Percentiles rank a stretch among this genome's conserved stretches.
phyloP scores from a whole-genome alignment of 2,329 filamentous ascomycete genomes.

The Ophiostoma sp. region DNA sequence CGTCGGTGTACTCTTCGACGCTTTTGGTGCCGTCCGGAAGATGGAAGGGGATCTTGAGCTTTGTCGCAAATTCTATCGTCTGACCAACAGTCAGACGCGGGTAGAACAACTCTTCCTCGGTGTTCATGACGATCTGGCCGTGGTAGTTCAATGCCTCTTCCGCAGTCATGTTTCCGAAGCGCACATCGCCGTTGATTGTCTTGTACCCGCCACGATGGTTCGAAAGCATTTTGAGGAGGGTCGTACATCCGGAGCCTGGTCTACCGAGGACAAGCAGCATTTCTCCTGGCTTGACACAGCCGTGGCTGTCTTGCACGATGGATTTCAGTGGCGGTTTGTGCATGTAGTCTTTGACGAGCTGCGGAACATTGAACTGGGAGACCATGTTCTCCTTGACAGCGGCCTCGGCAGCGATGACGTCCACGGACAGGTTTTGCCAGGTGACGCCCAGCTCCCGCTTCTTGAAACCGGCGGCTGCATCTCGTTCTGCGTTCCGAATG shows the following conservation, averaged over 20 bases:
- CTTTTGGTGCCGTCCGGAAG: conserved; percentile 54
- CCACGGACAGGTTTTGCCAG: conserved; percentile 59
- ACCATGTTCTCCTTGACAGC: conserved; percentile 61
- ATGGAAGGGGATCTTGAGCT: conserved; percentile 58
- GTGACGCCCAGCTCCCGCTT: conserved; percentile 50
- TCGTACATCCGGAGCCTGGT: conserved; percentile 53
- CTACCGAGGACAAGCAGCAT: conserved; percentile 44
- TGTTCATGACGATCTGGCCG: conserved; percentile 66
- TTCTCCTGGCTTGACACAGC: conserved; percentile 40
- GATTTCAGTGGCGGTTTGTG: conserved; percentile 56
- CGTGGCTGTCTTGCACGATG: conserved; percentile 58
- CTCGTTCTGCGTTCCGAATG: too few relatives aligned
- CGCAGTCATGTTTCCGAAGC: conserved; percentile 56
- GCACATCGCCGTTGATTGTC: conserved; percentile 75
- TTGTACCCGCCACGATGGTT: conserved; percentile 71
- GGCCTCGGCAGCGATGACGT: conserved; percentile 55
- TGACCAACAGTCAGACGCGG: conserved; percentile 70
- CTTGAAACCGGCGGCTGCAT: conserved; percentile 10
- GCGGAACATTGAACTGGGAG: conserved; percentile 52
- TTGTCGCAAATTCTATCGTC: conserved; percentile 71
- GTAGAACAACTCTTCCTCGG: conserved; percentile 63
- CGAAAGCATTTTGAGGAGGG: conserved; percentile 60
- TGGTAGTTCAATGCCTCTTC: conserved; percentile 51
- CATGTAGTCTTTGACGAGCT: conserved; percentile 47
- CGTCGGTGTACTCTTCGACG: conserved; percentile 40